phyloP scores from a whole-genome alignment of 2,329 filamentous ascomycete genomes.

The Sporothrix curviconia region DNA sequence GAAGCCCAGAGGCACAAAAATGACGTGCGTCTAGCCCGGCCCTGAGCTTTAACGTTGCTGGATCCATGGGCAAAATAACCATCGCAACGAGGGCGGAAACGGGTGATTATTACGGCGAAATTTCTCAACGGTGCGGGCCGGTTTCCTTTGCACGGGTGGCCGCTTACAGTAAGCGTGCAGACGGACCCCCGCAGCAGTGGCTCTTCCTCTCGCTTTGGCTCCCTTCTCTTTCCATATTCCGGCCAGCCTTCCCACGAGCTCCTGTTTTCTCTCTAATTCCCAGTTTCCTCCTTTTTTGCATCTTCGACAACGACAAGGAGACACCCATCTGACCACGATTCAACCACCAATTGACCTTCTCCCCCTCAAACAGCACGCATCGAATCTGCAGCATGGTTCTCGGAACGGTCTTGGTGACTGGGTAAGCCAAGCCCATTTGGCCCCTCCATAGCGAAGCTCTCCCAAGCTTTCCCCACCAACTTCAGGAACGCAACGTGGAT shows the following conservation, averaged over 20 bases:
- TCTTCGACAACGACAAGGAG: no score
- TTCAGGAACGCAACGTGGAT: background rate
- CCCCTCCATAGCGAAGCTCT: background rate
- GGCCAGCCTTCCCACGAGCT: background rate
- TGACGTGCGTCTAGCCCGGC: background rate
- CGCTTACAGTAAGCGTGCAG: background rate
- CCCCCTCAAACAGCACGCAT: background rate
- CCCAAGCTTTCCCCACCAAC: slow-evolving; percentile 19
- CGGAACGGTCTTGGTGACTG: slow-evolving; percentile 85
- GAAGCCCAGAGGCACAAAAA: background rate
- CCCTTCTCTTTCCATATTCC: background rate
- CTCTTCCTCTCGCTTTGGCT: background rate
- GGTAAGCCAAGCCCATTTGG: slow-evolving; percentile 51
- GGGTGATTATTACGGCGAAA: slow-evolving; percentile 1
- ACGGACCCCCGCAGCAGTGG: slow-evolving; percentile 3
- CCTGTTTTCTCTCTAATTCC: background rate
- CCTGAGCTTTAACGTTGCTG: background rate
- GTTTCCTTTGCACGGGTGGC: background rate
- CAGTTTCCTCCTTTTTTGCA: background rate
- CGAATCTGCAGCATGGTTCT: slow-evolving; percentile 55
- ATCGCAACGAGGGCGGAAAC: no score
- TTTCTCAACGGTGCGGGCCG: background rate
- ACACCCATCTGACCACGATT: background rate
- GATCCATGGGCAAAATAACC: no score
- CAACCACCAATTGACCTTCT: background rate